Conservation (phyloP, 306 rosid species). For the Medicago ruthenica region DNA sequence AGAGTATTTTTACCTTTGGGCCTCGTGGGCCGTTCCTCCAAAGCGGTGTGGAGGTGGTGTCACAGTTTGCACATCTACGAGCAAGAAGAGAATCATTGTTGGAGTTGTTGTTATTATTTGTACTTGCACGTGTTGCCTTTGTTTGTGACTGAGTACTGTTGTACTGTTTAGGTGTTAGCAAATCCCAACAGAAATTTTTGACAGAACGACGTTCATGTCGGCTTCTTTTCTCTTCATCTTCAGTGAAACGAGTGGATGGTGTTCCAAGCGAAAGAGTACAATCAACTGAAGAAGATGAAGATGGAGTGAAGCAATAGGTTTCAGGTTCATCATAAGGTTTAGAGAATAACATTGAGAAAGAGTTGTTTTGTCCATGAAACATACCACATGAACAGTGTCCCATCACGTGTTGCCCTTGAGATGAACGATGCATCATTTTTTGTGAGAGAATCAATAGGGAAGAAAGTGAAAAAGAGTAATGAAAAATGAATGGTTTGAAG, state of each 20-base stretch:
- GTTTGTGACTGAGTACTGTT: conserved; percentile 34
- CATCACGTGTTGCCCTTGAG: conserved; percentile 56
- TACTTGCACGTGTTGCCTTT: conserved; percentile 43
- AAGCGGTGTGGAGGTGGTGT: conserved; percentile 97
- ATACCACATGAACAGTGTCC: conserved; percentile 71
- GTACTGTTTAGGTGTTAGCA: conserved; percentile 65
- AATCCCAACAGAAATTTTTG: conserved; percentile 76
- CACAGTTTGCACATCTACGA: conserved; percentile 98
- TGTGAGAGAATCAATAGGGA: too few species aligned
- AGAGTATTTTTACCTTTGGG: conserved; percentile 70
- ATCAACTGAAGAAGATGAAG: conserved; percentile 62
- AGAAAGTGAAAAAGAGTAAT: too few species aligned
- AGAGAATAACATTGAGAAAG: conserved; percentile 70
- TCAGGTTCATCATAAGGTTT: conserved; percentile 45
- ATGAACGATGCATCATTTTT: conserved; percentile 61
- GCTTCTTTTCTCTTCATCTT: conserved; percentile 48
- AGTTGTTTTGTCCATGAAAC: conserved; percentile 60
- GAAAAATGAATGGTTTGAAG: neutral
- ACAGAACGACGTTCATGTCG: conserved; percentile 46
- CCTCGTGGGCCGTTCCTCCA: conserved; percentile 99
- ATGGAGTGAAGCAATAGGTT: conserved; percentile 49
- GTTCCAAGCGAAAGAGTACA: conserved; percentile 90
- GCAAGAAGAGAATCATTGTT: conserved; percentile 73
- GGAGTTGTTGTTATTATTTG: neutral
- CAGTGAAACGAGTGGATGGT: conserved; percentile 69